phyloP scores from a whole-genome alignment of 2,329 filamentous ascomycete genomes.

The Colletotrichum noveboracense region DNA sequence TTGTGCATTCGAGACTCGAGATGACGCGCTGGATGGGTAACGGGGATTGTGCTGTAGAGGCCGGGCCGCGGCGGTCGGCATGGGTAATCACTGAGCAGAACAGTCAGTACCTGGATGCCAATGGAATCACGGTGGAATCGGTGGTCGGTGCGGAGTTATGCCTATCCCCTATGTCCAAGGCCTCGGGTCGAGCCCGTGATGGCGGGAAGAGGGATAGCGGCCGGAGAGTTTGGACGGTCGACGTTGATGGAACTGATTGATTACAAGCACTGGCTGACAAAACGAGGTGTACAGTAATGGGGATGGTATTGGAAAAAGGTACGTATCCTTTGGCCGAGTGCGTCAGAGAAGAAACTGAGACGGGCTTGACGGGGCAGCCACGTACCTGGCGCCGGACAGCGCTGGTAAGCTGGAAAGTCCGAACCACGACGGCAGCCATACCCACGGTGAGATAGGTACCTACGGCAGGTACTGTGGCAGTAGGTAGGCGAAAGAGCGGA shows the following conservation, averaged over 20 bases:
- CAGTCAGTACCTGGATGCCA: neutral
- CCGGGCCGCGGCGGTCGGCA: neutral
- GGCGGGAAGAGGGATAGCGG: neutral
- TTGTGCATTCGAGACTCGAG: neutral
- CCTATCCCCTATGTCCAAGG: constrained; percentile 6
- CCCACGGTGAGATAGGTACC: neutral
- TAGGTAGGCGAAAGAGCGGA: neutral
- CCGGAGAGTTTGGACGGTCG: neutral
- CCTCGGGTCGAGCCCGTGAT: neutral
- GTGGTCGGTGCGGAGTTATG: constrained; percentile 19
- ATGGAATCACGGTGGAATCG: neutral
- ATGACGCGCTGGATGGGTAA: neutral
- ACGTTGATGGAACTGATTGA: constrained; percentile 9
- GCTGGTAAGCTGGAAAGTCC: constrained; percentile 20
- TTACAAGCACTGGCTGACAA: constrained; percentile 12
- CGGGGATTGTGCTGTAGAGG: neutral
- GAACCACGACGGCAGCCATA: neutral
- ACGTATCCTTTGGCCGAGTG: constrained; percentile 13
- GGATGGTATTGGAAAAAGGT: neutral
- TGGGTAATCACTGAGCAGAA: neutral
- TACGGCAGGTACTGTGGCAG: neutral
- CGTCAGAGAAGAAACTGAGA: constrained; percentile 6
- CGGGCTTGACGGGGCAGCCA: neutral
- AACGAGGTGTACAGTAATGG: neutral
- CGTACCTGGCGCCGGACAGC: neutral